These are phyloP conservation scores for Tetradesmus obliquus DNA, from an alignment of 139 green algal genomes.

Conservation along the genomic window DNA sequence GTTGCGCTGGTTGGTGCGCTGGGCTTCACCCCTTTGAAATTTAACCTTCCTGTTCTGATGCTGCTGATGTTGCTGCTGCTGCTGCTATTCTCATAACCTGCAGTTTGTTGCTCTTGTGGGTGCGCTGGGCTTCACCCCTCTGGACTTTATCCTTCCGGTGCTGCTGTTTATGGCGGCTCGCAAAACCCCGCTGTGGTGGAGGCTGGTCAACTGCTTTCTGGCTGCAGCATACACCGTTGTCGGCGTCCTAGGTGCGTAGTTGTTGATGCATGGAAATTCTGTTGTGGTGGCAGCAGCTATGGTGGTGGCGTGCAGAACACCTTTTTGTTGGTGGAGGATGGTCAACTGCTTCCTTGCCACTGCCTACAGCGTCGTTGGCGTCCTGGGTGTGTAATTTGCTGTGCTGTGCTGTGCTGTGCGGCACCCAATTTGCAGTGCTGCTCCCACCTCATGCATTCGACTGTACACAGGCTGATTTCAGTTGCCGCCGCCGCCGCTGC, in stretches of 20 bases:
- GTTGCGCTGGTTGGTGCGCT: conserved; percentile 52
- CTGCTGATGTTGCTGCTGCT: conserved; percentile 2
- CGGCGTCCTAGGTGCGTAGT: conserved; percentile 11
- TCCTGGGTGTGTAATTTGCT: conserved; percentile 5
- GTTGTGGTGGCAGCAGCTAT: too few relatives aligned
- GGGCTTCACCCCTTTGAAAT: conserved; percentile 59
- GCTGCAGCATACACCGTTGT: conserved; percentile 16
- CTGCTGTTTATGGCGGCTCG: conserved; percentile 38
- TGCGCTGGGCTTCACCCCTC: conserved; percentile 53
- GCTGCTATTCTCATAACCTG: conserved; percentile 32
- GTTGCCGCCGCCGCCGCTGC: too few relatives aligned
- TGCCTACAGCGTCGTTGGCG: conserved; percentile 14
- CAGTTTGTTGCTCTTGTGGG: conserved; percentile 59
- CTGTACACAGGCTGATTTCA: too few relatives aligned
- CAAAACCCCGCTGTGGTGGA: neutral
- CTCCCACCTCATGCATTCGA: too few relatives aligned
- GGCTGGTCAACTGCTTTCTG: neutral
- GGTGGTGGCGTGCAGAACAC: too few relatives aligned
- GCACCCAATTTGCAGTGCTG: too few relatives aligned
- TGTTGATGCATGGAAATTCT: too few relatives aligned
- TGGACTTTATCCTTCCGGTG: conserved; percentile 58
- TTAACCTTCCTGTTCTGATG: conserved; percentile 42
- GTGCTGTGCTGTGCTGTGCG: too few relatives aligned
- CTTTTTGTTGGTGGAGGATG: neutral
- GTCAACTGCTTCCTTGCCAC: neutral